These are phyloP conservation scores for Papiliotrema laurentii DNA, from an alignment of 1,284 basidiomycete genomes.

Conservation along the genomic window DNA sequence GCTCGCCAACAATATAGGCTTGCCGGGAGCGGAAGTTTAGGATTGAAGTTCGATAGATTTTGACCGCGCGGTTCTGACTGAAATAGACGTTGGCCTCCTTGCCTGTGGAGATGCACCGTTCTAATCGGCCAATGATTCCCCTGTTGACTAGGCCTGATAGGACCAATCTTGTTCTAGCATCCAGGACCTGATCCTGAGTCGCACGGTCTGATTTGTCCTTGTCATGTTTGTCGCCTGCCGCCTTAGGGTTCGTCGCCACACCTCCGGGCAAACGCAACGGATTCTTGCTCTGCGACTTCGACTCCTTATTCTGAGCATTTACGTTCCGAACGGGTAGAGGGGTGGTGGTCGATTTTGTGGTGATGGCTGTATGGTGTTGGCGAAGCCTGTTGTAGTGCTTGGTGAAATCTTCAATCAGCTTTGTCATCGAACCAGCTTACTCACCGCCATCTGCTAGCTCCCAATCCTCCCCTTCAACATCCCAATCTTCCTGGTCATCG, in stretches of 20 bases:
- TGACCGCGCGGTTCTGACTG: slow-evolving; percentile 72
- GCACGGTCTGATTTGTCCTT: slow-evolving; percentile 94
- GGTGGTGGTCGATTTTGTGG: slow-evolving; percentile 11
- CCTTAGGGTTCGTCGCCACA: slow-evolving; percentile 80
- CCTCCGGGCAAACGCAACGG: slow-evolving; percentile 54
- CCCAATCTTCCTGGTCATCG: slow-evolving; percentile 11
- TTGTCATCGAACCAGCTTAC: slow-evolving; percentile 11
- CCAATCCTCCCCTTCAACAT: slow-evolving; percentile 86
- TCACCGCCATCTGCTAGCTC: slow-evolving; percentile 64
- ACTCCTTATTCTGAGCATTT: slow-evolving; percentile 3
- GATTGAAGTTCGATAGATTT: slow-evolving; percentile 98
- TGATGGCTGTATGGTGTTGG: slow-evolving; percentile 57
- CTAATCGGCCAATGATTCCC: slow-evolving; percentile 77
- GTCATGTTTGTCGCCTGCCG: slow-evolving; percentile 78
- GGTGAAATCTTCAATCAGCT: slow-evolving; percentile 68
- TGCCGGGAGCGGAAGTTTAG: slow-evolving; percentile 96
- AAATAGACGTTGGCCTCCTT: slow-evolving; percentile 98
- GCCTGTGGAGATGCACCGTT: slow-evolving; percentile 90
- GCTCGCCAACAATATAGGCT: slow-evolving; percentile 84
- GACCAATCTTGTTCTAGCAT: slow-evolving; percentile 82
- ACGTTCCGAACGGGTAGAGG: slow-evolving; percentile 37
- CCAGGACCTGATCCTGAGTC: slow-evolving; percentile 89
- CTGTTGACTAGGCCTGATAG: slow-evolving; percentile 90
- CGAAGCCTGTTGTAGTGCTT: slow-evolving; percentile 91
- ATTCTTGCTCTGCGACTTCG: slow-evolving; percentile 74